Percentiles rank a stretch among this genome's conserved stretches.
Evolutionary conservation across 2,329 filamentous ascomycete species (phyloP).

Genomic region (Tolypocladium capitatum): DNA sequence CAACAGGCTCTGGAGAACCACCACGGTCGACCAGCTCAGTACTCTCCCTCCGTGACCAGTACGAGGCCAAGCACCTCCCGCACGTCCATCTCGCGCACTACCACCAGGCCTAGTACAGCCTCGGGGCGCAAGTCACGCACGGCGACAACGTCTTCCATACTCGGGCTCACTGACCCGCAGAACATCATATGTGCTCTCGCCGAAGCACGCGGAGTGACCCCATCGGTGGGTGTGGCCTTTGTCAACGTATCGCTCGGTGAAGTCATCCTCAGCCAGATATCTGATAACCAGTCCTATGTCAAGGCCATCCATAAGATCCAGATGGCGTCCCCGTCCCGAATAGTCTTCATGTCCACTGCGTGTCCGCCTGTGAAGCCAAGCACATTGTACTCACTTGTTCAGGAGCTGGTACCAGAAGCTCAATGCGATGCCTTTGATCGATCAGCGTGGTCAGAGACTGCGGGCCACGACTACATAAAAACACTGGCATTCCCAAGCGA

Average conservation of each 20-base stretch:
- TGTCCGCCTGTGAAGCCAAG: constrained; percentile 52
- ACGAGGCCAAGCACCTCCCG: constrained; percentile 8
- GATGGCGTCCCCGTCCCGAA: constrained; percentile 65
- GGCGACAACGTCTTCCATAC: constrained; percentile 20
- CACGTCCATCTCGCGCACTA: constrained; percentile 8
- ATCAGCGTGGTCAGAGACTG: constrained; percentile 69
- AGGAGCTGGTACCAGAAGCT: constrained; percentile 35
- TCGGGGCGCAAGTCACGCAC: constrained; percentile 32
- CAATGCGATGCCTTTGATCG: constrained; percentile 47
- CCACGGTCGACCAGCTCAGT: not conserved
- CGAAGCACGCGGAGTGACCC: constrained; percentile 76
- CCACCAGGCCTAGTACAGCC: constrained; percentile 22
- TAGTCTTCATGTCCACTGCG: constrained; percentile 65
- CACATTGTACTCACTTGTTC: constrained; percentile 60
- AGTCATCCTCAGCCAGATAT: constrained; percentile 77
- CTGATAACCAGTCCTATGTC: constrained; percentile 84
- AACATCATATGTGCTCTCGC: constrained; percentile 78
- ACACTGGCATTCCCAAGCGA: constrained; percentile 70
- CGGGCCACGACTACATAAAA: constrained; percentile 65
- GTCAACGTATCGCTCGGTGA: constrained; percentile 78
- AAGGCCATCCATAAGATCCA: constrained; percentile 77
- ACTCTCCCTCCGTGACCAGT: constrained; percentile 7
- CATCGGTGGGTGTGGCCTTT: constrained; percentile 74
- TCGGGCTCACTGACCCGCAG: constrained; percentile 41
- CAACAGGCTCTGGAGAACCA: not conserved